Evolutionary conservation across 1,284 basidiomycete species (phyloP).

Genomic region (Ceratobasidium sp.): DNA sequence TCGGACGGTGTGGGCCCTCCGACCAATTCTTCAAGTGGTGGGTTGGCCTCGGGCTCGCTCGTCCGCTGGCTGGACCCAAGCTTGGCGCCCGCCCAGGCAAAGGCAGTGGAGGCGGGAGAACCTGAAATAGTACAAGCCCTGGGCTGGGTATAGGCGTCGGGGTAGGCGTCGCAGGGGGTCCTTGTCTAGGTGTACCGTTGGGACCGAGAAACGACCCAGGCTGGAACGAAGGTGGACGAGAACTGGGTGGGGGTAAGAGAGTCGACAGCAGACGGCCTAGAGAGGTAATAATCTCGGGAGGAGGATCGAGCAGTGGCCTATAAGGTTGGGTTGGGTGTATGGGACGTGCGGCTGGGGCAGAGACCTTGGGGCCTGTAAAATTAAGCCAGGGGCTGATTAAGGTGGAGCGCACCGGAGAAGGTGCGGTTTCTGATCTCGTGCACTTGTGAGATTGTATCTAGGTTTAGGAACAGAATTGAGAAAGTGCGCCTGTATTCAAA

Average conservation of each 20-base stretch:
- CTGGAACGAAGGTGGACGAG: slow-evolving; percentile 12
- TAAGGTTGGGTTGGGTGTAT: not conserved
- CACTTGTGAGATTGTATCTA: not conserved
- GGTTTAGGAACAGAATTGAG: slow-evolving; percentile 1
- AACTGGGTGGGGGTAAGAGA: not conserved
- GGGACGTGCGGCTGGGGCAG: slow-evolving; percentile 24
- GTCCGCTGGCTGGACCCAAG: not conserved
- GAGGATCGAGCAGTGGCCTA: not conserved
- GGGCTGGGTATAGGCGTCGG: slow-evolving; percentile 36
- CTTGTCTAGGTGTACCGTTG: not conserved
- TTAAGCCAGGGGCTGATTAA: not conserved
- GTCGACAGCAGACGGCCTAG: slow-evolving; percentile 27
- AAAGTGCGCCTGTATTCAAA: not conserved
- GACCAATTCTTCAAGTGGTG: not conserved
- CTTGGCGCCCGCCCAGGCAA: slow-evolving; percentile 13
- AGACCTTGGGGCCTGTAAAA: not conserved
- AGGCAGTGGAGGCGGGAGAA: slow-evolving; percentile 28
- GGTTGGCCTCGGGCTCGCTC: not conserved
- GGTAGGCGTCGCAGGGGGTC: slow-evolving; percentile 21
- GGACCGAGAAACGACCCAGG: slow-evolving; percentile 15
- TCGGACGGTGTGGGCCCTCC: slow-evolving; percentile 11
- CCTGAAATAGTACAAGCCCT: slow-evolving; percentile 26
- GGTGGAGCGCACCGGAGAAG: slow-evolving; percentile 23
- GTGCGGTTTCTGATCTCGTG: slow-evolving; percentile 13
- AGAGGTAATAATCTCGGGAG: slow-evolving; percentile 20